phyloP scores from a whole-genome alignment of 805 yeast species.

The Candida hungchunana region DNA sequence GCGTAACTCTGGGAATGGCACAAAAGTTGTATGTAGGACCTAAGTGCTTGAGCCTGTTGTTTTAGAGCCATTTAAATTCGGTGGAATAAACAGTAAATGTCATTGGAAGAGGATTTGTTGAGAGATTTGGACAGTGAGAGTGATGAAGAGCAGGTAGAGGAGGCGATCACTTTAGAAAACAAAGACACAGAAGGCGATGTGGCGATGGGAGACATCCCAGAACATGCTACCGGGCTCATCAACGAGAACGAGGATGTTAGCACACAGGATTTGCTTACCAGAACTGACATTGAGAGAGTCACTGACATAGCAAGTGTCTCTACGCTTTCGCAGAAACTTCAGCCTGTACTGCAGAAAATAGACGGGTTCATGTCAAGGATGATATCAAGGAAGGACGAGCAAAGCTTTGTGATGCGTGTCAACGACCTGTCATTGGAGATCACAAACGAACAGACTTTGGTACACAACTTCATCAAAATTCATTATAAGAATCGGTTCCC shows the following conservation, averaged over 20 bases:
- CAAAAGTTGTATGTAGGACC: conserved; percentile 1
- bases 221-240: conserved; percentile 3
- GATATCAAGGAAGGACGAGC: conserved; percentile 32
- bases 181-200: conserved; percentile 9
- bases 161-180: background rate
- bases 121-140: conserved; percentile 32
- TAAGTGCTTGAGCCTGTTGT: too few relatives aligned
- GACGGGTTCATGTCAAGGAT: conserved; percentile 16
- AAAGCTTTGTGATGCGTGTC: conserved; percentile 46
- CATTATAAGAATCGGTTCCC: conserved; percentile 62
- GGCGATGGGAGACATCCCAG: conserved; percentile 3
- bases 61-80: too few relatives aligned
- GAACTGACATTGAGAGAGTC: conserved; percentile 9
- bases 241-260: conserved; percentile 14
- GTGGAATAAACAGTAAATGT: conserved; percentile 10
- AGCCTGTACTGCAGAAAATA: conserved; percentile 16
- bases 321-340: conserved; percentile 10
- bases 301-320: conserved; percentile 16
- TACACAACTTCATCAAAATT: conserved; percentile 46
- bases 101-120: conserved; percentile 25
- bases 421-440: conserved; percentile 54
- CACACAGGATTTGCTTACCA: conserved; percentile 9
- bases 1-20: conserved; percentile 6
- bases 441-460: conserved; percentile 45
- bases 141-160: conserved; percentile 13